Conservation (phyloP, 2,329 filamentous ascomycete genomes). For the Penicillium brevicompactum region DNA sequence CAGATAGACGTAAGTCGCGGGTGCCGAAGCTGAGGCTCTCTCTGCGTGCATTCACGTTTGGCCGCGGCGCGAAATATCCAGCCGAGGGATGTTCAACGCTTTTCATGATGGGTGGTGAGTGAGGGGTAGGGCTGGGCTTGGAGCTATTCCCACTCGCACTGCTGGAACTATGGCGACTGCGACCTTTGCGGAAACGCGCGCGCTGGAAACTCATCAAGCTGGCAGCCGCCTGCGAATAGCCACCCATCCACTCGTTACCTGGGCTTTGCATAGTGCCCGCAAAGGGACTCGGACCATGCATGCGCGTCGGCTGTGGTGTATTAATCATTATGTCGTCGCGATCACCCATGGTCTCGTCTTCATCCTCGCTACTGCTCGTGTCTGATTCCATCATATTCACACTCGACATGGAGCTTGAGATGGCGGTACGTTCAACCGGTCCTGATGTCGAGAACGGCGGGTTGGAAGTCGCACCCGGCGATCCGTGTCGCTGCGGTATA, state of each 20-base stretch:
- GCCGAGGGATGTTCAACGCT: constrained; percentile 56
- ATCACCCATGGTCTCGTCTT: constrained; percentile 62
- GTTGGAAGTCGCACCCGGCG: constrained; percentile 60
- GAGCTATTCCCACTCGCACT: constrained; percentile 71
- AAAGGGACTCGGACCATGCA: constrained; percentile 49
- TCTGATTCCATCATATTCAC: constrained; percentile 78
- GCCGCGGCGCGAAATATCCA: constrained; percentile 58
- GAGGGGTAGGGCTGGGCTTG: constrained; percentile 69
- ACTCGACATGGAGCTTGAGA: constrained; percentile 82
- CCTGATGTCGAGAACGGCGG: constrained; percentile 72
- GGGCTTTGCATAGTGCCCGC: constrained; percentile 53
- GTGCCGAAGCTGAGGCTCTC: constrained; percentile 91
- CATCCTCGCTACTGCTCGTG: constrained; percentile 70
- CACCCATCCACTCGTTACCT: constrained; percentile 64
- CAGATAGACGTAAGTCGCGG: constrained; percentile 80
- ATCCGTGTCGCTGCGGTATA: constrained; percentile 60
- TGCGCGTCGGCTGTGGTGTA: constrained; percentile 75
- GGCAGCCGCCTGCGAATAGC: constrained; percentile 68
- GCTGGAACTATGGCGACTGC: constrained; percentile 67
- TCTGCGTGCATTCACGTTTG: constrained; percentile 61
- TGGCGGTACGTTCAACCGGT: constrained; percentile 67
- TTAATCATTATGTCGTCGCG: constrained; percentile 72
- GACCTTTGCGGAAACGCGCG: constrained; percentile 58
- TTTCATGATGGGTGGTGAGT: constrained; percentile 70
- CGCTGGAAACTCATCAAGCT: constrained; percentile 80